A percentile compares a stretch with the other conserved stretches of the same genome.
Evolutionary conservation across 1,139 yeast species (phyloP).

Genomic region (Debaryomyces psychrophilus): DNA sequence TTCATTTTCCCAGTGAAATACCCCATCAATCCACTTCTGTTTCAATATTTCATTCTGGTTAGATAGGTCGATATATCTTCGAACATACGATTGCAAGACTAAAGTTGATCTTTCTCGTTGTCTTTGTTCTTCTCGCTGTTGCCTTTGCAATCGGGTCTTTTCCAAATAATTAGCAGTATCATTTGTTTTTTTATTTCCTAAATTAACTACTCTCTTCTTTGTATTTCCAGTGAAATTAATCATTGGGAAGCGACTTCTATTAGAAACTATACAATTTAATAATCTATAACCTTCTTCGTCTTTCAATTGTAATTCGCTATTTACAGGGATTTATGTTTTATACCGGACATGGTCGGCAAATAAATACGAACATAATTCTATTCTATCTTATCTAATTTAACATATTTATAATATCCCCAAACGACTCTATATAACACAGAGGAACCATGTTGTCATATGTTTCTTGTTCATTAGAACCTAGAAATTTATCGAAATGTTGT

Average conservation of each 20-base stretch:
- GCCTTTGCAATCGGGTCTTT: slow-evolving; percentile 67
- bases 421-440: slow-evolving; percentile 32
- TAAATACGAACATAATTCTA: background rate
- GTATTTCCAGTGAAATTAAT: slow-evolving; percentile 69
- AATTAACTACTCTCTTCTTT: slow-evolving; percentile 67
- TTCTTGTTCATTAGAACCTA: slow-evolving; percentile 16
- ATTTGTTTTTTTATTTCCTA: slow-evolving; percentile 58
- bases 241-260: slow-evolving; percentile 25
- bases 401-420: slow-evolving; percentile 30
- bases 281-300: background rate
- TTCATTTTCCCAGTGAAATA: slow-evolving; percentile 9
- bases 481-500: slow-evolving; percentile 26
- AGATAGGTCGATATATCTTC: slow-evolving; percentile 36
- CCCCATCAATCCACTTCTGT: slow-evolving; percentile 10
- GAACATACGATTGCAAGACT: slow-evolving; percentile 51
- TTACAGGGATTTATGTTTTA: slow-evolving; percentile 3
- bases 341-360: slow-evolving; percentile 6
- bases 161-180: slow-evolving; percentile 41
- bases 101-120: slow-evolving; percentile 51
- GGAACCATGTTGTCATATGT: slow-evolving; percentile 31
- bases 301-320: slow-evolving; percentile 2
- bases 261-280: background rate
- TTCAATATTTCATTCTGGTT: slow-evolving; percentile 8
- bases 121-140: slow-evolving; percentile 61
- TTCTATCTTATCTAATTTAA: slow-evolving; percentile 13